Evolutionary conservation across 139 green algal species (phyloP), one percentile per base, ranked within the genome.

Genomic region (Chlorella sp.): DNA sequence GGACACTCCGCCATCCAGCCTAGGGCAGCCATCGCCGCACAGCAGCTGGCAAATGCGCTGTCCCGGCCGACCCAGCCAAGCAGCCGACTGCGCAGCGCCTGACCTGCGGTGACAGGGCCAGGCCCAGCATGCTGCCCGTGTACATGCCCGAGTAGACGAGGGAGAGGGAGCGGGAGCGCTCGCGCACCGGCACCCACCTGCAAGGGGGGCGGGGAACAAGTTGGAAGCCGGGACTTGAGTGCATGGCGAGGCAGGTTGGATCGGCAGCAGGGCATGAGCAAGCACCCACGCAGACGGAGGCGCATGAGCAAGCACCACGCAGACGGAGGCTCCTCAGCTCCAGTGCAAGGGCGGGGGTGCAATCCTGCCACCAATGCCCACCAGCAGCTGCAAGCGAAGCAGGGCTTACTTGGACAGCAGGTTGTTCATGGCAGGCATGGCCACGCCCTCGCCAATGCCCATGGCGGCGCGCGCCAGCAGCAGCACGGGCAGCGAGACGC

Each of bases 341-440:
- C 7, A 16, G 28, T 2, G 26, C 40, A 16, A 73, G 65, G 3
- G 65, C 65, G 8, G 65, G 30, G 32, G 22, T 73, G 65, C 65
- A 28, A 43, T 16, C 24, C 19, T n/a, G 58, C 16, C 22, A n/a
- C n/a, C n/a, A n/a, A n/a, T 30, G 24, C 46, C 3, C 58, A 30
- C 58, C 3, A 8, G 4, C 3, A 4, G 58, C 58, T 32, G 58
- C 65, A 32, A 16, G 16, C n/a, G n/a, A n/a, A 32, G 19, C 13
- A 32, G 24, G 9, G 8, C 90, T 88, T 76, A 97, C 91, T 92
- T 90, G 8, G 93, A 96, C n/a, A 99, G 91, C 83, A 99, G 84
- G 81, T 96, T 98, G 91, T 99, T 99, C 96, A 99, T 99, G 16
- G 97, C 95, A 1, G 97, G 97, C 96, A 99, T 98, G 64, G 97